A percentile compares a stretch with the other conserved stretches of the same genome.
These are phyloP conservation scores for Pythium periplocum DNA, from an alignment of 352 stramenopile species.

Conservation along the genomic window DNA sequence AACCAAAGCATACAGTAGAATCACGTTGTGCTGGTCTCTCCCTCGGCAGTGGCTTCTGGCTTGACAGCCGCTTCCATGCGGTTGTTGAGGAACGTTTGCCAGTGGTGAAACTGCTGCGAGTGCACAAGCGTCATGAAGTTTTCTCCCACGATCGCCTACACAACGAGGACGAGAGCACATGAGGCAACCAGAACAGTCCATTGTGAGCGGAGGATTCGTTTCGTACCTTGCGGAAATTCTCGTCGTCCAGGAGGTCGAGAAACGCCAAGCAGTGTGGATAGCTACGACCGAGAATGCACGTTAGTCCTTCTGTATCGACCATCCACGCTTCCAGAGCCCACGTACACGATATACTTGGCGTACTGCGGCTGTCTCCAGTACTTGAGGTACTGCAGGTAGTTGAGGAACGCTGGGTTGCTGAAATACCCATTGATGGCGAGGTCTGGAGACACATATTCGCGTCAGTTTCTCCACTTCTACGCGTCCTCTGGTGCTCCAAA, in stretches of 20 bases:
- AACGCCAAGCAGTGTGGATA: conserved; percentile 86
- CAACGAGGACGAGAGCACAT: not conserved
- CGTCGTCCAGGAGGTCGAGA: conserved; percentile 84
- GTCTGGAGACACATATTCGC: conserved; percentile 25
- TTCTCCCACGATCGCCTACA: conserved; percentile 78
- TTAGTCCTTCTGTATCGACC: not conserved
- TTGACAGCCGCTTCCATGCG: conserved; percentile 38
- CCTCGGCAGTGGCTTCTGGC: conserved; percentile 6
- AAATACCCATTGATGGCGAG: conserved; percentile 90
- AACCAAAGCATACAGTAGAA: too few relatives aligned
- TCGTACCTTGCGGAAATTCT: conserved; percentile 71
- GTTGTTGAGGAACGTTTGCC: conserved; percentile 86
- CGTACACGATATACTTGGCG: conserved; percentile 86
- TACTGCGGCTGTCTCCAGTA: conserved; percentile 93
- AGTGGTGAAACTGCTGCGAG: conserved; percentile 87
- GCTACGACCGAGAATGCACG: conserved; percentile 16
- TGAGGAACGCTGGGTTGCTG: conserved; percentile 86
- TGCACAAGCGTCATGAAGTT: conserved; percentile 87
- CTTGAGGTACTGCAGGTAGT: conserved; percentile 90
- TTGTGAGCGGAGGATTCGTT: too few relatives aligned
- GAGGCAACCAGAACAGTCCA: too few relatives aligned
- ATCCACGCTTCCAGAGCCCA: not conserved
- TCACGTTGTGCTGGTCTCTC: too few relatives aligned
- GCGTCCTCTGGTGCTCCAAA: too few relatives aligned
- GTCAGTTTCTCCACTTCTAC: not conserved